These are phyloP conservation scores for Ensete glaucum DNA, from an alignment of 176 grass and related monocot genomes.

Conservation along the genomic window DNA sequence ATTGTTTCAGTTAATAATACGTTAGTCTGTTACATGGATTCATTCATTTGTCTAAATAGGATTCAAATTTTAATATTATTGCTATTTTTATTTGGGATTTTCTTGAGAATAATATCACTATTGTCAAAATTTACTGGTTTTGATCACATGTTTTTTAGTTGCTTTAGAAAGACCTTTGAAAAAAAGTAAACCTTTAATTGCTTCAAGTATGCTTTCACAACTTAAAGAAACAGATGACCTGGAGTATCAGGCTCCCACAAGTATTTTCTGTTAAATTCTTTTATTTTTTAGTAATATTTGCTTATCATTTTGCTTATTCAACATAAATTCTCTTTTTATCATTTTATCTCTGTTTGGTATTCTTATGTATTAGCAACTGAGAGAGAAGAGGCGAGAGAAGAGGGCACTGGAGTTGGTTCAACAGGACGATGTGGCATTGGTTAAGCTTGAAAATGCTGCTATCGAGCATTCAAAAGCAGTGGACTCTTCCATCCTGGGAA, in stretches of 20 bases:
- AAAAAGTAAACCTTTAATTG: neutral
- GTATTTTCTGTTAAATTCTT: too few species aligned
- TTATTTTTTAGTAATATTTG: too few species aligned
- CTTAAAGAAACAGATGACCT: neutral
- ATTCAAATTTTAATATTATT: neutral
- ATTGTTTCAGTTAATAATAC: neutral
- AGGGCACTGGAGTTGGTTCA: constrained; percentile 64
- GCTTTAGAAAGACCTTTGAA: too few species aligned
- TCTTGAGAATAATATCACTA: too few species aligned
- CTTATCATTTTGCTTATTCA: neutral
- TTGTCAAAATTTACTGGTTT: too few species aligned
- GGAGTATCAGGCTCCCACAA: too few species aligned
- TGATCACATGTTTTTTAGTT: too few species aligned
- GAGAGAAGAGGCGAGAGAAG: constrained; percentile 78
- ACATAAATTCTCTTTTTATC: neutral
- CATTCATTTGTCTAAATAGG: neutral
- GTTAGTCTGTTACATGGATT: neutral
- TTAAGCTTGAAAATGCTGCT: constrained; percentile 79
- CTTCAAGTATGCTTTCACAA: neutral
- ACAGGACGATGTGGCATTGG: constrained; percentile 74
- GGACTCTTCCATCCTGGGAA: constrained; percentile 89
- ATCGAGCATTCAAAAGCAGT: constrained; percentile 90
- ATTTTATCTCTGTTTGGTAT: constrained; percentile 17
- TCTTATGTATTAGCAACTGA: constrained; percentile 47
- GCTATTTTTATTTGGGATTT: neutral